Evolutionary conservation across 1,284 basidiomycete species (phyloP), one percentile per base, ranked within the genome.

Genomic region (Fomes fomentarius): DNA sequence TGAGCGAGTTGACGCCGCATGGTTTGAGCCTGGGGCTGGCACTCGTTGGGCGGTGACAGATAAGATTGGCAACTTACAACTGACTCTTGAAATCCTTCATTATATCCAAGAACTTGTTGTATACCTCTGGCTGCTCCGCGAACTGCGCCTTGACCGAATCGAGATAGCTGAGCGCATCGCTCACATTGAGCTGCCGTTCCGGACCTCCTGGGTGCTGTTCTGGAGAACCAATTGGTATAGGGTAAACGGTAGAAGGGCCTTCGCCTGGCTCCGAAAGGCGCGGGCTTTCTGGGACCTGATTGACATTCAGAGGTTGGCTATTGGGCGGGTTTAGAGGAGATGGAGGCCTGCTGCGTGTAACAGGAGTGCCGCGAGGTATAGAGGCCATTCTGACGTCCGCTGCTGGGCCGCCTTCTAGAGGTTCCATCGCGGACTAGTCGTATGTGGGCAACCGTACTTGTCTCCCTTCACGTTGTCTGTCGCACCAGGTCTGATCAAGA

Each of bases 61-160:
- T n/a, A n/a, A n/a, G n/a, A n/a, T n/a, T n/a, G n/a, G n/a, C n/a
- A n/a, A 78, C 87, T 66, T 66, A 96, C 94, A 84, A 74, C 65
- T 95, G 91, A 53, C 89, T 90, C 75, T 96, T 96, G 74, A 96
- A 96, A 69, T 98, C 95, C 74, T 98, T 98, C 96, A 98, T 98
- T 62, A 98, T 96, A 67, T 97, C 95, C 66, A 98, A 75, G 70
- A 98, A 98, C 52, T 87, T 84, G 70, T 97, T 97, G 75, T 97
- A 98, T 15, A 96, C 93, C 60, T 94, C 91, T 5, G 94, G 94
- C 58, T 90, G 84, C 66, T 93, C 87, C 43, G 85, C 79, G 66
- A 97, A 98, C 72, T 93, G 89, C 43, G 83, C 74, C 76, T 97
- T 96, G 76, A 98, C 95, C 56, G 91, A 89, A 72, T 97, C 94